phyloP scores from a whole-genome alignment of 2,329 filamentous ascomycete species.

The Myriosclerotinia scirpicola region DNA sequence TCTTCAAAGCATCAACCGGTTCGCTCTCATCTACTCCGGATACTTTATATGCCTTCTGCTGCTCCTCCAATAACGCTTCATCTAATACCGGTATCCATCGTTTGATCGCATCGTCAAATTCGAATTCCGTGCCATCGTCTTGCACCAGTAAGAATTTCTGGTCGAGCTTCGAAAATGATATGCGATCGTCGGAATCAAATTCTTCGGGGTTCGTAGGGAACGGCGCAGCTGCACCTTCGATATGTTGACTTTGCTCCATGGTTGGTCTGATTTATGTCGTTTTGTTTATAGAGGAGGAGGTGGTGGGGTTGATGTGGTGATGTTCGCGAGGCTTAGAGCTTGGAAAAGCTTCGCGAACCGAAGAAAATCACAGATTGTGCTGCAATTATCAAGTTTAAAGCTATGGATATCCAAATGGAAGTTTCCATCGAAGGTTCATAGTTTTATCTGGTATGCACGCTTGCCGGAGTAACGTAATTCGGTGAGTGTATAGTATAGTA shows the following conservation, averaged over 20 bases:
- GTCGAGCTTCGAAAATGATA: slow-evolving; percentile 83
- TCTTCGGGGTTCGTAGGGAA: slow-evolving; percentile 40
- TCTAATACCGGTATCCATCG: slow-evolving; percentile 74
- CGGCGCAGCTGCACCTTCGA: slow-evolving; percentile 22
- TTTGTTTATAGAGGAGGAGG: slow-evolving; percentile 6
- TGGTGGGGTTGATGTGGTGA: slow-evolving; percentile 22
- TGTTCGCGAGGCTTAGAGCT: not conserved
- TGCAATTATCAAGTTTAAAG: not conserved
- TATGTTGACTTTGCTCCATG: slow-evolving; percentile 34
- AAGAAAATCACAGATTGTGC: not conserved
- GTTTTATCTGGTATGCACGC: not conserved
- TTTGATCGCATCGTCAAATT: slow-evolving; percentile 70
- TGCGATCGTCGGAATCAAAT: slow-evolving; percentile 76
- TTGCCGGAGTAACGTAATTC: not conserved
- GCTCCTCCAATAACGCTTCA: slow-evolving; percentile 59
- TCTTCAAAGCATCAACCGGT: slow-evolving; percentile 47
- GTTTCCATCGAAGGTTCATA: not conserved
- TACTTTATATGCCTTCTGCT: slow-evolving; percentile 61
- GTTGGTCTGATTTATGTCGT: slow-evolving; percentile 16
- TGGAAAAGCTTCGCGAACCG: slow-evolving; percentile 5
- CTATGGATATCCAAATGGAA: not conserved
- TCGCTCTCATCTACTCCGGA: slow-evolving; percentile 59
- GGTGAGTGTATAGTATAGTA: not conserved
- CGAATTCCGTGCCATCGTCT: slow-evolving; percentile 80
- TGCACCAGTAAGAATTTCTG: slow-evolving; percentile 81